phyloP scores from a whole-genome alignment of 148 eudicot genomes.

The Chenopodium suecicum region DNA sequence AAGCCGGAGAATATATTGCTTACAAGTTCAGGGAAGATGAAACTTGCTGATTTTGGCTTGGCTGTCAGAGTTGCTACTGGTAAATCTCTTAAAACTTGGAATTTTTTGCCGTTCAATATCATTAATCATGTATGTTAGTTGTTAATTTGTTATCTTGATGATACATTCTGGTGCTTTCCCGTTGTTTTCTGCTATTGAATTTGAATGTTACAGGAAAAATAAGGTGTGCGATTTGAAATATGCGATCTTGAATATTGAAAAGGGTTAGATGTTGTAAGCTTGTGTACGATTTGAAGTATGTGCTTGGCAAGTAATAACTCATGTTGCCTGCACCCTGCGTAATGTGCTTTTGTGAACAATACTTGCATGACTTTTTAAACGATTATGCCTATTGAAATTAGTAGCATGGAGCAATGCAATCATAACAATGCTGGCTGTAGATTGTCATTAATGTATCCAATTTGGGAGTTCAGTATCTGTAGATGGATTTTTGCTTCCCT shows the following conservation, averaged over 20 bases:
- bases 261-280: background rate
- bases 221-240: background rate
- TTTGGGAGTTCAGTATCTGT: background rate
- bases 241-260: background rate
- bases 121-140: background rate
- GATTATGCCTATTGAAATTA: background rate
- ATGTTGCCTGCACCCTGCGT: background rate
- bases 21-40: conserved; percentile 61
- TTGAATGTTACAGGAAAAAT: background rate
- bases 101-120: background rate
- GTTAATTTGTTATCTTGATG: background rate
- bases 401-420: background rate
- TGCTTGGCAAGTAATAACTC: background rate
- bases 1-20: conserved; percentile 89
- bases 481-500: background rate
- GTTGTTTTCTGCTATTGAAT: background rate
- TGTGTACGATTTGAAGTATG: background rate
- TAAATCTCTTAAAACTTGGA: conserved; percentile 22
- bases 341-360: background rate
- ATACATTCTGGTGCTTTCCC: background rate
- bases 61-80: conserved; percentile 84
- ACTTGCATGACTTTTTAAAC: too few species aligned
- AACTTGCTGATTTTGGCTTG: conserved; percentile 89
- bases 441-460: background rate
- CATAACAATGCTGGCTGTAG: background rate